Evolutionary conservation across 2,329 filamentous ascomycete genomes (phyloP).

Genomic region (Aspergillus sp.): DNA sequence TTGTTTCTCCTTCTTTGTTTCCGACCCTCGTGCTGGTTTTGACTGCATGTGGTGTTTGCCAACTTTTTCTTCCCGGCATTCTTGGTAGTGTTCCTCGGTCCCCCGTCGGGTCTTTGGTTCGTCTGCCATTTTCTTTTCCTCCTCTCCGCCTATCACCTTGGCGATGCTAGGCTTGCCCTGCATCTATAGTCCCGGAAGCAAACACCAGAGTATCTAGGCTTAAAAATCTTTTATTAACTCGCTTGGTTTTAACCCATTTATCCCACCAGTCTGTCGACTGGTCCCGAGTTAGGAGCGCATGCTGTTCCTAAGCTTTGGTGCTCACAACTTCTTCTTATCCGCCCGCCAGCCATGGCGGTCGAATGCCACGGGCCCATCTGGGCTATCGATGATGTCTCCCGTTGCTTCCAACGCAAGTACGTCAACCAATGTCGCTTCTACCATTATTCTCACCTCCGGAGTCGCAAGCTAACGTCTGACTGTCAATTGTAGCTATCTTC

Average conservation of each 20-base stretch:
- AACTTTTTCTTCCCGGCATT: not conserved
- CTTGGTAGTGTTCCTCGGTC: not conserved
- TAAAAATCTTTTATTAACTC: too few relatives aligned
- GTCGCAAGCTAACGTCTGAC: not conserved
- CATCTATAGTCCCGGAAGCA: constrained; percentile 17
- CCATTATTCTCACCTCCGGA: not conserved
- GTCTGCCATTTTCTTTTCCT: not conserved
- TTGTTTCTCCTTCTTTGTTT: not conserved
- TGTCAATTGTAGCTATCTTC: constrained; percentile 64
- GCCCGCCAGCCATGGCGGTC: constrained; percentile 51
- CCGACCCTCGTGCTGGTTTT: not conserved
- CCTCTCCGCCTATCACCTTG: not conserved
- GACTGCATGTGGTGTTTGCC: not conserved
- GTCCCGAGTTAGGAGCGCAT: constrained; percentile 12
- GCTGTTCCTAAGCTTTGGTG: constrained; percentile 10
- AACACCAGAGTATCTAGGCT: not conserved
- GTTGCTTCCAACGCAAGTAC: constrained; percentile 61
- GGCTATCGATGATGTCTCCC: constrained; percentile 63
- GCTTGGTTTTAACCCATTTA: not conserved
- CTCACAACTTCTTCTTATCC: constrained; percentile 2
- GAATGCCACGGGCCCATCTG: constrained; percentile 61
- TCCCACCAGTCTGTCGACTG: constrained; percentile 1
- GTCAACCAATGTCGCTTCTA: constrained; percentile 19
- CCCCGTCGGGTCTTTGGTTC: constrained; percentile 3
- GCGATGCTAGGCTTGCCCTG: constrained; percentile 32